These are phyloP conservation scores for Funneliformis mosseae DNA, from an alignment of 192 early-diverging fungal genomes.

Conservation along the genomic window DNA sequence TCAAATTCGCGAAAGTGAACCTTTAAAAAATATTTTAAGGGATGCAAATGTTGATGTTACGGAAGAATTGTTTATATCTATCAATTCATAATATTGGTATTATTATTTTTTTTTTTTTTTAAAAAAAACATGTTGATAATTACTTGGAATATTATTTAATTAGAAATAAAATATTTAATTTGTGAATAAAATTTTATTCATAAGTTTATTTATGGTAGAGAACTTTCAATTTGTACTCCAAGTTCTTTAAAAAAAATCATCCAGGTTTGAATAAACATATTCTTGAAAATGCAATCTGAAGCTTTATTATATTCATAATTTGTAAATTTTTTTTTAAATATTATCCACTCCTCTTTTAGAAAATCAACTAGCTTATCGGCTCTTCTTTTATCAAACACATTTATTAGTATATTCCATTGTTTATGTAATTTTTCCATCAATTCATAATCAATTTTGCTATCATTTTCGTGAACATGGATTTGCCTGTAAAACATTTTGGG, in stretches of 20 bases:
- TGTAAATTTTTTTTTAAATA: neutral
- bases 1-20: slow-evolving; percentile 1
- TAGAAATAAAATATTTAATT: neutral
- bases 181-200: neutral
- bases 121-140: too few species aligned
- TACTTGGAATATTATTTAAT: too few species aligned
- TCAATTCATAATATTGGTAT: neutral
- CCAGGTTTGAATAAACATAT: neutral
- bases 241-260: neutral
- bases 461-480: neutral
- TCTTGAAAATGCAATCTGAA: neutral
- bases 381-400: neutral
- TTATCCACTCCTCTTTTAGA: neutral
- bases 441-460: neutral
- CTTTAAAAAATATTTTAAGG: slow-evolving; percentile 13
- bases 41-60: slow-evolving; percentile 15
- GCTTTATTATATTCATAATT: neutral
- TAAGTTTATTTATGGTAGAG: neutral
- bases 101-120: too few species aligned
- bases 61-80: slow-evolving; percentile 11
- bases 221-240: neutral
- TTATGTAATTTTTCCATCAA: neutral
- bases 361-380: neutral
- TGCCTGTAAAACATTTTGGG: neutral
- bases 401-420: neutral